A percentile compares a stretch with the other conserved stretches of the same genome.
These are phyloP conservation scores for Malus asiatica DNA, from an alignment of 306 rosid genomes.

Conservation along the genomic window DNA sequence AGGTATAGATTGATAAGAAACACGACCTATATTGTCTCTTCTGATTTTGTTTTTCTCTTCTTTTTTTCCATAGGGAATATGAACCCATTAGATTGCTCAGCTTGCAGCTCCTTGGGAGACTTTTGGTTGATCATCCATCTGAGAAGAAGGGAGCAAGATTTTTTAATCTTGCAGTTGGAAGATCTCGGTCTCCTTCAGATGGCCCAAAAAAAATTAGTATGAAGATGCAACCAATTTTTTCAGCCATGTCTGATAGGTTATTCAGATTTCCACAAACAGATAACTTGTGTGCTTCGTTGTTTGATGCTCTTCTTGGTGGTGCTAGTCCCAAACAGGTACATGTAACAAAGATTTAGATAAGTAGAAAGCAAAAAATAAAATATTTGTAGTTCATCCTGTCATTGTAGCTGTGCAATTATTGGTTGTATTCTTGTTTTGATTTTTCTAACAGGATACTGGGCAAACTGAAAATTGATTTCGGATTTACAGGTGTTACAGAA, in stretches of 20 bases:
- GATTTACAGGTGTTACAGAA: constrained; percentile 79
- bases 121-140: constrained; percentile 80
- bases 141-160: constrained; percentile 92
- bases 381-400: not conserved
- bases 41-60: constrained; percentile 8
- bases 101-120: constrained; percentile 89
- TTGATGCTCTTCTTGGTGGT: constrained; percentile 98
- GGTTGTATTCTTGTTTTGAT: not conserved
- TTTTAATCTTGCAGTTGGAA: constrained; percentile 71
- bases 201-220: constrained; percentile 42
- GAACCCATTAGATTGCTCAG: constrained; percentile 92
- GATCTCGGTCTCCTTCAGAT: constrained; percentile 57
- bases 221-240: constrained; percentile 69
- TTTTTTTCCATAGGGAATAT: constrained; percentile 38
- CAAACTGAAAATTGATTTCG: constrained; percentile 4
- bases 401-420: not conserved
- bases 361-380: not conserved
- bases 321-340: constrained; percentile 99
- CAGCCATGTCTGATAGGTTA: constrained; percentile 77
- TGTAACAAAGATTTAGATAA: not conserved
- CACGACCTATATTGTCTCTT: not conserved
- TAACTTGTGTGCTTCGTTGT: constrained; percentile 79
- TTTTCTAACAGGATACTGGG: not conserved
- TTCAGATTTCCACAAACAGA: constrained; percentile 91
- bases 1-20: not conserved